Conservation (phyloP, 2,329 filamentous ascomycete genomes). For the Scytalidium lignicola region DNA sequence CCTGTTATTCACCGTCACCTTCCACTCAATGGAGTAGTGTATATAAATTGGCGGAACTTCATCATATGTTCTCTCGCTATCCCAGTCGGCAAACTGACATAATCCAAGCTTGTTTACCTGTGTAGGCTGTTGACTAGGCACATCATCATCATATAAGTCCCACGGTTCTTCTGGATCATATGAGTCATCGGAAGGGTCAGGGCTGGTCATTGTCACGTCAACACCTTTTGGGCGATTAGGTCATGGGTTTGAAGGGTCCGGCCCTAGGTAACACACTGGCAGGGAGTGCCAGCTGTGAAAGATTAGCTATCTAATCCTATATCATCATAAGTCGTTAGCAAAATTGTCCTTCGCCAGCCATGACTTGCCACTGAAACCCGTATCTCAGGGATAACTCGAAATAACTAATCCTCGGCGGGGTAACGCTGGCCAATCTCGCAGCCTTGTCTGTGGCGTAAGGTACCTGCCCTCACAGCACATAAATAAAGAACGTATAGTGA, state of each 20-base stretch:
- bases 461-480: no score
- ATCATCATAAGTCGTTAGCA: no score
- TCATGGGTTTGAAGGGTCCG: not conserved
- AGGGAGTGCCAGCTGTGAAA: not conserved
- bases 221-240: not conserved
- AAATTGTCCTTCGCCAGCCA: no score
- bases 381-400: no score
- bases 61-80: constrained; percentile 16
- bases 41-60: constrained; percentile 13
- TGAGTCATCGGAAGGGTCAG: constrained; percentile 6
- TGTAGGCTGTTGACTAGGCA: constrained; percentile 5
- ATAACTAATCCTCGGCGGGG: no score
- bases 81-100: constrained; percentile 9
- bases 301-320: no score
- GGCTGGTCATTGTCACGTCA: constrained; percentile 5
- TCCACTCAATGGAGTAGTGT: constrained; percentile 20
- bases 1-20: constrained; percentile 21
- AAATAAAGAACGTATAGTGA: no score
- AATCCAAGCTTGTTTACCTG: constrained; percentile 5
- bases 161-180: constrained; percentile 4
- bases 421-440: no score
- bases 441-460: no score
- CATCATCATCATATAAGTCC: constrained; percentile 7
- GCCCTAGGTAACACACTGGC: not conserved
- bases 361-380: no score